phyloP scores from a whole-genome alignment of 495 filamentous ascomycete species.

The Clohesyomyces aquaticus region DNA sequence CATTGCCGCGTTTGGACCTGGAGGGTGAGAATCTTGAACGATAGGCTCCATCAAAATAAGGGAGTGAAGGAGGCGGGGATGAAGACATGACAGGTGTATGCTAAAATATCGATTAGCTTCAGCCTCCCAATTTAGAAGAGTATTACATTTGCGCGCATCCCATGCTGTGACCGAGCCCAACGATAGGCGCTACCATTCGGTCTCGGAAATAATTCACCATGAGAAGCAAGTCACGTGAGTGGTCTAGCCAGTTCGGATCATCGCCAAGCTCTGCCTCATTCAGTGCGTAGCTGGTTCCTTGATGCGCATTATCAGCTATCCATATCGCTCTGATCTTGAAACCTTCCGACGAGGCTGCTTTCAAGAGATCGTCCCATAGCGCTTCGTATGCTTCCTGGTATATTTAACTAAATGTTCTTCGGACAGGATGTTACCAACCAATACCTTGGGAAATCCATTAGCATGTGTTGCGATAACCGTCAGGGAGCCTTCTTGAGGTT shows the following conservation, averaged over 20 bases:
- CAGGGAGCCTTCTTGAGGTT: constrained; percentile 37
- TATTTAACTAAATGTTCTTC: neutral
- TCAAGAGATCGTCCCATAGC: constrained; percentile 49
- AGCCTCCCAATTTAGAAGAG: neutral
- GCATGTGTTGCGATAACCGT: constrained; percentile 53
- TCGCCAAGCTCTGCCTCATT: constrained; percentile 46
- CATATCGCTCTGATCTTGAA: constrained; percentile 49
- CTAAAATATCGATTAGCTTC: neutral
- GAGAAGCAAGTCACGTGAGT: constrained; percentile 80
- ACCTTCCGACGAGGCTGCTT: constrained; percentile 13
- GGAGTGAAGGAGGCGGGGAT: constrained; percentile 77
- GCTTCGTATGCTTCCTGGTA: constrained; percentile 52
- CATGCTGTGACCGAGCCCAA: constrained; percentile 90
- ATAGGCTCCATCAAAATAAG: constrained; percentile 81
- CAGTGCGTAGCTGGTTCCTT: constrained; percentile 46
- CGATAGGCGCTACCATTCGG: constrained; percentile 78
- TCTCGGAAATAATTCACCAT: constrained; percentile 81
- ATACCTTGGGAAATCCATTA: constrained; percentile 51
- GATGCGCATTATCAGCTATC: constrained; percentile 48
- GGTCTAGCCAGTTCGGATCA: constrained; percentile 71
- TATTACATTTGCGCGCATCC: constrained; percentile 67
- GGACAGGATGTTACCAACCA: neutral
- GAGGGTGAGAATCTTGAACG: constrained; percentile 52
- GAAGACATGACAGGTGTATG: constrained; percentile 64
- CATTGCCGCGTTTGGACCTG: constrained; percentile 37